These are phyloP conservation scores for Exobasidium rhododendri DNA, from an alignment of 1,284 basidiomycete genomes.

Conservation along the genomic window DNA sequence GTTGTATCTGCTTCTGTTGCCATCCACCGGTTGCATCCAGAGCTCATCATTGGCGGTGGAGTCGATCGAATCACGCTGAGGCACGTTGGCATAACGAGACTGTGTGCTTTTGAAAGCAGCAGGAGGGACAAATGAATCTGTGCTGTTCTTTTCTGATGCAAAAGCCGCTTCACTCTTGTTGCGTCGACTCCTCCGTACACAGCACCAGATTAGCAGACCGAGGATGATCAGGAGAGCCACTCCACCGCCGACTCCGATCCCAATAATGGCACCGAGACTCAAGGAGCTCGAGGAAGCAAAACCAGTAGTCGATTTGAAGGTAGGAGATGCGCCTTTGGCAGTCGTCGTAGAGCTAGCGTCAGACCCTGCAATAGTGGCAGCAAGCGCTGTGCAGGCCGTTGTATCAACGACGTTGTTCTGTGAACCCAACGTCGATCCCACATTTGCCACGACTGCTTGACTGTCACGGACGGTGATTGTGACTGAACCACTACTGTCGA, in stretches of 20 bases:
- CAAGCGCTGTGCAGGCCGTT: conserved; percentile 7
- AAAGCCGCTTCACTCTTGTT: neutral
- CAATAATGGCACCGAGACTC: conserved; percentile 9
- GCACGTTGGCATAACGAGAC: neutral
- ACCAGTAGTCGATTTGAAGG: conserved; percentile 36
- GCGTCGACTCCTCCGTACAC: conserved; percentile 1
- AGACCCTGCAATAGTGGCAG: neutral
- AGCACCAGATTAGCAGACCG: conserved; percentile 5
- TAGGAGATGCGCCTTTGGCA: conserved; percentile 19
- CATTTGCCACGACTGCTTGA: conserved; percentile 32
- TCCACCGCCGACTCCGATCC: conserved; percentile 12
- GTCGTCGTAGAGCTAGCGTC: neutral
- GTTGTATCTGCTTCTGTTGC: neutral
- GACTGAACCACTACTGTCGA: conserved; percentile 21
- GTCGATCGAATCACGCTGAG: neutral
- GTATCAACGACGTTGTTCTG: conserved; percentile 19
- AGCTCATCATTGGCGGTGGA: neutral
- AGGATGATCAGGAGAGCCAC: conserved; percentile 2
- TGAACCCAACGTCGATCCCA: conserved; percentile 25
- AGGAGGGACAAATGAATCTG: too few relatives aligned
- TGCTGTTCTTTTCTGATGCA: neutral
- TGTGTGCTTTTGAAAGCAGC: neutral
- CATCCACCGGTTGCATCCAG: neutral
- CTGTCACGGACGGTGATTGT: conserved; percentile 34
- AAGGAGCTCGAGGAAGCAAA: conserved; percentile 18